A percentile compares a stretch with the other conserved stretches of the same genome.
phyloP scores from a whole-genome alignment of 441 rosid genomes.

The Breynia disticha region DNA sequence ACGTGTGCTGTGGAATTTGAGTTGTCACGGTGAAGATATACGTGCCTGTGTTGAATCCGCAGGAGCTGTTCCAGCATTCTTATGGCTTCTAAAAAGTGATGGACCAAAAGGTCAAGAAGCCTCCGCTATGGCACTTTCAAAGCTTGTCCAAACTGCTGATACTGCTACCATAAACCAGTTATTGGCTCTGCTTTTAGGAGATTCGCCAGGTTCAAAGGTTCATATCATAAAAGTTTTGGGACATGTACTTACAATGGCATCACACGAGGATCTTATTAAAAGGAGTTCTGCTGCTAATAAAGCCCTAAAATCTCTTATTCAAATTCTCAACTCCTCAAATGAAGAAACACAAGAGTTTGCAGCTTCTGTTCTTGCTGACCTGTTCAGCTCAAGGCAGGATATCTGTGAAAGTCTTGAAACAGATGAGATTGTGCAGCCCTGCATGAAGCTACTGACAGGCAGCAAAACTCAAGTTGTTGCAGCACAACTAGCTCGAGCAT shows the following conservation, averaged over 20 bases:
- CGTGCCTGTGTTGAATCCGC: slow-evolving; percentile 86
- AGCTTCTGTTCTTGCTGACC: slow-evolving; percentile 79
- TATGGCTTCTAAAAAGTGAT: slow-evolving; percentile 62
- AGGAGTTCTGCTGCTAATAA: slow-evolving; percentile 83
- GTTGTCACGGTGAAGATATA: slow-evolving; percentile 80
- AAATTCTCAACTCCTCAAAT: slow-evolving; percentile 64
- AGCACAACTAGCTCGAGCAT: slow-evolving; percentile 79
- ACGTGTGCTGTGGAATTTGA: slow-evolving; percentile 62
- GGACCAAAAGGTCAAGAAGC: slow-evolving; percentile 68
- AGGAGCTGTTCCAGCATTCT: slow-evolving; percentile 64
- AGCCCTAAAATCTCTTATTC: slow-evolving; percentile 66
- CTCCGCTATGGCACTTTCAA: slow-evolving; percentile 56
- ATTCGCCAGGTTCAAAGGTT: slow-evolving; percentile 55
- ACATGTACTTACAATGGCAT: slow-evolving; percentile 68
- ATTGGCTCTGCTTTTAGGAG: slow-evolving; percentile 62
- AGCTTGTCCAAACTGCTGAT: slow-evolving; percentile 59
- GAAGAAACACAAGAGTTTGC: slow-evolving; percentile 76
- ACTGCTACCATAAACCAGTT: slow-evolving; percentile 71
- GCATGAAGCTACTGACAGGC: slow-evolving; percentile 71
- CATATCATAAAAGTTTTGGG: slow-evolving; percentile 67
- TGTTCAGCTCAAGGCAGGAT: slow-evolving; percentile 62
- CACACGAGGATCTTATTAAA: slow-evolving; percentile 45
- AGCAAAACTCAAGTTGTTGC: slow-evolving; percentile 64
- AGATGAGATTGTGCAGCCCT: slow-evolving; percentile 63
- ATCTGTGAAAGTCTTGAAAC: slow-evolving; percentile 71